phyloP scores from a whole-genome alignment of 768 basidiomycete species.

The Russula vinacea region DNA sequence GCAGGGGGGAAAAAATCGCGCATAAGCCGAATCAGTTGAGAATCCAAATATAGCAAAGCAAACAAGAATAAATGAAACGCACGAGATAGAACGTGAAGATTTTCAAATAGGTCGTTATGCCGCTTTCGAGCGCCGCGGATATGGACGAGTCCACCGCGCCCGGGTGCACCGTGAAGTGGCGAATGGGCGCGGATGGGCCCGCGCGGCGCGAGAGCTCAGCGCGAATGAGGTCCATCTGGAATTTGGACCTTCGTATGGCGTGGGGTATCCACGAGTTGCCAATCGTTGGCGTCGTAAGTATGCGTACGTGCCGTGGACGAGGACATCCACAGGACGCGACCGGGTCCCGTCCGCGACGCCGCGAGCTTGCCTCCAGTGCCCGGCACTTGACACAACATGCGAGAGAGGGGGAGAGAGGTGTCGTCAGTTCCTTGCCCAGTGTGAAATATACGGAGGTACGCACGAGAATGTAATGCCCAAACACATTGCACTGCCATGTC shows the following conservation, averaged over 20 bases:
- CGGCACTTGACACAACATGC: constrained; percentile 52
- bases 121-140: constrained; percentile 44
- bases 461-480: constrained; percentile 77
- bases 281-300: constrained; percentile 61
- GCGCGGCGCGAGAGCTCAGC: constrained; percentile 52
- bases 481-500: constrained; percentile 84
- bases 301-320: constrained; percentile 59
- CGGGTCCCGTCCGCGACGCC: constrained; percentile 43
- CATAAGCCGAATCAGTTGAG: background rate
- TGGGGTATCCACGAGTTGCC: constrained; percentile 60
- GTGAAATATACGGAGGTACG: constrained; percentile 34
- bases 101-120: constrained; percentile 49
- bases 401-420: background rate
- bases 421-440: background rate
- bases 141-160: constrained; percentile 69
- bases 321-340: constrained; percentile 77
- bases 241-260: constrained; percentile 76
- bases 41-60: no score
- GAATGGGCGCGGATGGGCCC: constrained; percentile 34
- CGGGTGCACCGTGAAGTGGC: constrained; percentile 67
- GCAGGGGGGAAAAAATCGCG: background rate
- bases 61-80: constrained; percentile 34
- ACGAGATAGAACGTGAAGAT: constrained; percentile 61
- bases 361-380: constrained; percentile 52
- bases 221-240: constrained; percentile 69